Evolutionary conservation across 1,139 yeast genomes (phyloP).

Genomic region (Wickerhamomyces sp.): DNA sequence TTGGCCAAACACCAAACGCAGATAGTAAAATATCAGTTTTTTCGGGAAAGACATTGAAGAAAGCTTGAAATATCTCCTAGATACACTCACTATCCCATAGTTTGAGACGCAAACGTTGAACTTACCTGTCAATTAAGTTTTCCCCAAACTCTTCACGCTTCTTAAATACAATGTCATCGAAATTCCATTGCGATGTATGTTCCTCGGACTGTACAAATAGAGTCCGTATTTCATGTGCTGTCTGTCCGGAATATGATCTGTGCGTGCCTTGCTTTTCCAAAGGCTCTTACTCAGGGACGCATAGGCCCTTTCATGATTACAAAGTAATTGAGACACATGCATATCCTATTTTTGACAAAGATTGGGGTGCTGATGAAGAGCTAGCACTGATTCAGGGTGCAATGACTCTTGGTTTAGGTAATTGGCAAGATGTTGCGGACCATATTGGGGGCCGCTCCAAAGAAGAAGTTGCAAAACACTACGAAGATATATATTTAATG

Average conservation of each 20-base stretch:
- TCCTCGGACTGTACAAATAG: conserved; percentile 91
- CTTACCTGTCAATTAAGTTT: too few relatives aligned
- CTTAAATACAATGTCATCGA: conserved; percentile 32
- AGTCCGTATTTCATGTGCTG: conserved; percentile 86
- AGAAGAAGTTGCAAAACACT: conserved; percentile 87
- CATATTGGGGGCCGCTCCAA: conserved; percentile 89
- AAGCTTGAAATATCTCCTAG: too few relatives aligned
- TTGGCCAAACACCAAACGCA: too few relatives aligned
- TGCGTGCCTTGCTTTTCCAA: conserved; percentile 95
- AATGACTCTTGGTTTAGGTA: conserved; percentile 86
- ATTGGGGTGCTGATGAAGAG: conserved; percentile 99
- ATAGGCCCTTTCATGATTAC: conserved; percentile 93
- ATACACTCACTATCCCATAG: too few relatives aligned
- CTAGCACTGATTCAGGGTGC: conserved; percentile 83
- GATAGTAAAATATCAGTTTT: too few relatives aligned
- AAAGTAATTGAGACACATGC: conserved; percentile 90
- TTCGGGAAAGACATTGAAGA: too few relatives aligned
- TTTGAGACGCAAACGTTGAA: too few relatives aligned
- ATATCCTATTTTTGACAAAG: conserved; percentile 82
- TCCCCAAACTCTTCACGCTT: too few relatives aligned
- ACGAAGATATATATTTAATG: conserved; percentile 62
- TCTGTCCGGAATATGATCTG: conserved; percentile 86
- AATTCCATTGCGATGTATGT: conserved; percentile 93
- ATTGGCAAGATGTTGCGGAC: conserved; percentile 96
- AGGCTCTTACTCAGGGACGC: conserved; percentile 77